Evolutionary conservation across 768 basidiomycete genomes (phyloP).

Genomic region (Galerina marginata): DNA sequence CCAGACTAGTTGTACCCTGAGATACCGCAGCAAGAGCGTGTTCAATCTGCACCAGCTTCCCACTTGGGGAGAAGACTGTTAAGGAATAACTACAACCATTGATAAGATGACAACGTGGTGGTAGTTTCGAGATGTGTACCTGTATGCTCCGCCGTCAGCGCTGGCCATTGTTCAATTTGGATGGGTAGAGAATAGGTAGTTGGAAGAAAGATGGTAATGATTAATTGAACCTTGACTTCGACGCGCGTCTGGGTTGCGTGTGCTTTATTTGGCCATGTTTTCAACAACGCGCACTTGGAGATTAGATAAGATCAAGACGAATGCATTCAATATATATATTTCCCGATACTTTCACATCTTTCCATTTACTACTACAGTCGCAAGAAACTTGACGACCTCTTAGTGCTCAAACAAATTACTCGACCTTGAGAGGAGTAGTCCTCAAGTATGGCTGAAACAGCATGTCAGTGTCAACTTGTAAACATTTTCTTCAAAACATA

Average conservation of each 20-base stretch:
- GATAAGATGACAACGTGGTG: constrained; percentile 14
- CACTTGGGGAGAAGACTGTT: constrained; percentile 98
- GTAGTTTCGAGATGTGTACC: constrained; percentile 41
- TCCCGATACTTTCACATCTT: not conserved
- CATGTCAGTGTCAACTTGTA: constrained; percentile 7
- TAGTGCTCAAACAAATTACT: constrained; percentile 26
- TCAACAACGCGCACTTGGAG: constrained; percentile 2
- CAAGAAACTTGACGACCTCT: not conserved
- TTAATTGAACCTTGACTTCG: constrained; percentile 18
- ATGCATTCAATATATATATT: not conserved
- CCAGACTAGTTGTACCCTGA: constrained; percentile 94
- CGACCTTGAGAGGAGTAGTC: constrained; percentile 64
- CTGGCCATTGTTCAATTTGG: constrained; percentile 62
- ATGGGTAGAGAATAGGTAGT: constrained; percentile 7
- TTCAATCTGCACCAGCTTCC: constrained; percentile 99
- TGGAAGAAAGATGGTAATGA: constrained; percentile 10
- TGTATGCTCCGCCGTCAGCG: constrained; percentile 84
- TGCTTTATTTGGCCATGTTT: constrained; percentile 26
- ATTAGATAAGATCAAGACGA: constrained; percentile 6
- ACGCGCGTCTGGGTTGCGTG: constrained; percentile 32
- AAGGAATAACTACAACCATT: constrained; percentile 82
- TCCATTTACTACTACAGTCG: constrained; percentile 6
- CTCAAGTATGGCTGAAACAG: constrained; percentile 80
- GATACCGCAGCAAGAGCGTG: constrained; percentile 97
- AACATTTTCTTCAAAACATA: constrained; percentile 34